Evolutionary conservation across 1,139 yeast species (phyloP).

Genomic region (Nakaseomyces kungkrabaensis): DNA sequence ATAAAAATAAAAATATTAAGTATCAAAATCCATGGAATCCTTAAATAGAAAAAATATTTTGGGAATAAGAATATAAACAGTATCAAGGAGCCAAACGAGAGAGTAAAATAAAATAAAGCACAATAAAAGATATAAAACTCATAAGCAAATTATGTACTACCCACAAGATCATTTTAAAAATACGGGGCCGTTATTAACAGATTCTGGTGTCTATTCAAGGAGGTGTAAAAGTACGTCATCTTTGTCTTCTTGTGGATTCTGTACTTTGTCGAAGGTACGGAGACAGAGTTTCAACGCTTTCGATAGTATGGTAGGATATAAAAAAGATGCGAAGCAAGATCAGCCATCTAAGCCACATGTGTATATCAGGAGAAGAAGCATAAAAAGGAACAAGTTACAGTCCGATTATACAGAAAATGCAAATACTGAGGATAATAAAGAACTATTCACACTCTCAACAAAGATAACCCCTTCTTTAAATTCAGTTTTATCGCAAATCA

Average conservation of each 20-base stretch:
- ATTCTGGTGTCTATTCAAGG: neutral
- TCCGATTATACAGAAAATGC: neutral
- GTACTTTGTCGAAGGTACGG: neutral
- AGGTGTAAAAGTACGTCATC: conserved; percentile 2
- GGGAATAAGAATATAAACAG: too few relatives aligned
- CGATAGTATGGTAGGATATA: neutral
- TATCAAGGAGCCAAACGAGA: too few relatives aligned
- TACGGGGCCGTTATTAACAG: neutral
- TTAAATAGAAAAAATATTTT: too few relatives aligned
- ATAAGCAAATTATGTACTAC: neutral
- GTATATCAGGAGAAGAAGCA: neutral
- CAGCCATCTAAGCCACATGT: neutral
- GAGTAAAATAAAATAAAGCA: too few relatives aligned
- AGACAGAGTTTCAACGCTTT: neutral
- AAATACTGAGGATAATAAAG: neutral
- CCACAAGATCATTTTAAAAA: neutral
- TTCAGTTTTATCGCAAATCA: conserved; percentile 17
- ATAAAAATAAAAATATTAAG: too few relatives aligned
- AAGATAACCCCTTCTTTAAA: conserved; percentile 17
- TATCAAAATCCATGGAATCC: too few relatives aligned
- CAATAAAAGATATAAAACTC: neutral
- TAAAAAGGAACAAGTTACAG: neutral
- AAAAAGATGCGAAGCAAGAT: neutral
- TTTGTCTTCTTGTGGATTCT: neutral
- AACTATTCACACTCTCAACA: neutral